Evolutionary conservation across 306 rosid species (phyloP).

Genomic region (Leucaena leucocephala): DNA sequence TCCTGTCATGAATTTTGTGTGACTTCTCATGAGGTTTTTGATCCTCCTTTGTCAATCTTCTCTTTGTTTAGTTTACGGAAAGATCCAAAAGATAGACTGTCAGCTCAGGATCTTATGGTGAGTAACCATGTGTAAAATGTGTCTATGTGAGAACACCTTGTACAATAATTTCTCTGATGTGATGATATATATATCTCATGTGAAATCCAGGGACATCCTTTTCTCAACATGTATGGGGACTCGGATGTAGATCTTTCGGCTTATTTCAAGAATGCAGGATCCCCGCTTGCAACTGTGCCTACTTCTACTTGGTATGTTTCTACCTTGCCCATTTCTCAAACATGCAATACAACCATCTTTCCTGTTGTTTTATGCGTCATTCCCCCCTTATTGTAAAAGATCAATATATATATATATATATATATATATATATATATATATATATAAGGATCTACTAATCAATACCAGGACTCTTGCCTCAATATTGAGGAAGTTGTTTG

Average conservation of each 20-base stretch:
- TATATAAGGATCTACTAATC: background rate
- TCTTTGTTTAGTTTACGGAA: constrained; percentile 65
- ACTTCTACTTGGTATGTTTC: constrained; percentile 46
- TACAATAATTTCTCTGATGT: constrained; percentile 41
- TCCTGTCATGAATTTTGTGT: constrained; percentile 24
- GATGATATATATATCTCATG: constrained; percentile 20
- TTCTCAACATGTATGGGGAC: constrained; percentile 68
- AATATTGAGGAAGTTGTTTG: constrained; percentile 23
- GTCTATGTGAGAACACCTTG: constrained; percentile 24
- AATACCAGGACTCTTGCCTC: constrained; percentile 3
- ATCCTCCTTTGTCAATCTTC: constrained; percentile 32
- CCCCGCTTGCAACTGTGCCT: constrained; percentile 75
- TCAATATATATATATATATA: background rate
- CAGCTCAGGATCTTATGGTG: constrained; percentile 83
- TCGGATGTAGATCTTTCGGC: constrained; percentile 72
- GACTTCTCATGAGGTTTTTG: constrained; percentile 40
- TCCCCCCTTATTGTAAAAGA: background rate
- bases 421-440: background rate
- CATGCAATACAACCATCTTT: background rate
- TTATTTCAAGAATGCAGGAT: constrained; percentile 77
- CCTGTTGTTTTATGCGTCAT: background rate
- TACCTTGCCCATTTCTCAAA: constrained; percentile 15
- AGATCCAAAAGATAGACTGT: constrained; percentile 64
- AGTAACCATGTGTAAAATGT: constrained; percentile 31
- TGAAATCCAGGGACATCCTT: constrained; percentile 75